Base-by-base conservation (phyloP, 1,284 basidiomycete species). In the Boletus hoseneyae region DNA sequence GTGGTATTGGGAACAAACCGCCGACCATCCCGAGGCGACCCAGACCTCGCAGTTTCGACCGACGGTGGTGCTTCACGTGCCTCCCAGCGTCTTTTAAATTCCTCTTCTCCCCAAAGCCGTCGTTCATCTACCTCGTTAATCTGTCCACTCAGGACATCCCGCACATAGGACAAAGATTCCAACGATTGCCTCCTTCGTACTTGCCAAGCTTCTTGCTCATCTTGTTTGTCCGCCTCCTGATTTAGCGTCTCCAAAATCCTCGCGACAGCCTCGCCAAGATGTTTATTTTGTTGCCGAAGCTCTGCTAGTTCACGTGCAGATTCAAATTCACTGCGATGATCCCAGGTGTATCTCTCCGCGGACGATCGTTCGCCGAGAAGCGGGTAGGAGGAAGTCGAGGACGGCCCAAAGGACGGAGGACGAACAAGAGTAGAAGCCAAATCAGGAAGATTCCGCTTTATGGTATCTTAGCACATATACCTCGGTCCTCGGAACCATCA, bases 371-470 rank as follows among this genome's bases (percentile, higher is more conserved):
- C 87, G 41, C 82, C 81, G n/a, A 73, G 69, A 42, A 89, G 69
- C 6, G 85, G 84, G 61, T 85, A 85, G 3, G 77, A 71, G 5
- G 74, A 62, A 48, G 72, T 71, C 4, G 74, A 68, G 2, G 76
- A 66, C 42, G 70, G 59, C 25, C 65, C 65, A 27, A 68, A 70
- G 1, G 80, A 71, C 21, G 83, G 74, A 2, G 74, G 58, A 25
- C 79, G 80, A 33, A 77, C 76, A n/a, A 90, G 71, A 15, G 82
- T 80, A n/a, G 77, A 77, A 11, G 85, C 73, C 15, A 92, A 62
- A 56, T 94, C 92, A 2, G 91, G 90, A 16, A 93, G 78, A 66
- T 90, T 93, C 53, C 81, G 84, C 91, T 93, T 58, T 6, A 48
- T 43, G 33, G 30, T 35, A 30, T 40, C 42, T 55, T 56, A 57